Conservation (phyloP, 192 early-diverging fungal species). For the Coemansia sp. region DNA sequence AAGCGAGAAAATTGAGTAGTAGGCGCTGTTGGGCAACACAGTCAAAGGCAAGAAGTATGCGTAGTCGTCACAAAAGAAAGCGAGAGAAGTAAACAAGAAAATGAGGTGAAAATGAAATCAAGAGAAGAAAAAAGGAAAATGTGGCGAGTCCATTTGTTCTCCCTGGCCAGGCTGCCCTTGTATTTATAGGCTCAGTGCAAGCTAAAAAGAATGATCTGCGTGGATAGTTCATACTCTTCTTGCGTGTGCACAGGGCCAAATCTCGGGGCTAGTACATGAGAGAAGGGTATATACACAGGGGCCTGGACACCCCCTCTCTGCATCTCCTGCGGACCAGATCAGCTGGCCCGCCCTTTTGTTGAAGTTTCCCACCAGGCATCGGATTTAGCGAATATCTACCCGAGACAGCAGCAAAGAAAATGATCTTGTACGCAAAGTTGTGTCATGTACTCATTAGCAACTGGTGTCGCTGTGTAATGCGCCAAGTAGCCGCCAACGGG, state of each 20-base stretch:
- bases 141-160: background rate
- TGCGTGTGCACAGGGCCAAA: background rate
- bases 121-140: background rate
- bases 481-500: too few relatives aligned
- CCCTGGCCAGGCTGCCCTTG: background rate
- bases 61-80: background rate
- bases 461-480: too few relatives aligned
- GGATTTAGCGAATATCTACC: background rate
- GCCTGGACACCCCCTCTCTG: background rate
- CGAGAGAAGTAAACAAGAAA: background rate
- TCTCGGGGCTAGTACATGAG: background rate
- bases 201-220: constrained; percentile 1
- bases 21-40: background rate
- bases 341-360: background rate
- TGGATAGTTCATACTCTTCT: background rate
- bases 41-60: background rate
- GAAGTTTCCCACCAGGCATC: background rate
- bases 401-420: background rate
- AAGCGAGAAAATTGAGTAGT: background rate
- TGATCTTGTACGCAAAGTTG: background rate
- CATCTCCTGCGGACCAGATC: background rate
- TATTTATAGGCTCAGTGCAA: background rate
- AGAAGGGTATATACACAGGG: background rate
- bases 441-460: background rate
- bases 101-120: background rate